Base-by-base conservation (phyloP, 78 protist species). In the Cavenderia fasciculata region DNA sequence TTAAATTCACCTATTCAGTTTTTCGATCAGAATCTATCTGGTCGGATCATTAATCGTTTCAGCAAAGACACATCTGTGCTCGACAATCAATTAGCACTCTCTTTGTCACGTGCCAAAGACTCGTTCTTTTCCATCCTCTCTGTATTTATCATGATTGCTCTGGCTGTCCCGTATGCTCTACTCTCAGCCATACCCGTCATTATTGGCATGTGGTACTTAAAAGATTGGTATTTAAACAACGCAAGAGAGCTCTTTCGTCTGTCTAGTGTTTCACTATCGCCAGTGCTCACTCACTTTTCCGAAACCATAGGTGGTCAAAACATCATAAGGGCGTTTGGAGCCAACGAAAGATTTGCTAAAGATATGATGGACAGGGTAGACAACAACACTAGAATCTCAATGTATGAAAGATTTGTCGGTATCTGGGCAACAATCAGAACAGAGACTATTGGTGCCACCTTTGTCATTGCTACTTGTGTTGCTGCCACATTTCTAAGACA, bases 11-110 rank as follows among this genome's bases (percentile, higher is more conserved):
- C 82, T 19, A 72, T 72, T 84, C 33, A 59, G 18, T 98, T 97
- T 89, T 97, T 98, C 86, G 99, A 97, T 19, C 94, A 97, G 31
- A 98, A 97, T 11, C 99, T 99, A 1, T 0, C 84, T 7, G 99
- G 99, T 5, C 87, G 99, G 34, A 85, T 99, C 6, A 21, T 98
- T 34, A 97, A 97, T 91, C 94, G 99, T 44, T 99, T 98, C 95
- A 31, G 93, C 18, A 82, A 82, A 57, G 96, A 95, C 61, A 52
- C 62, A 4, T 27, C 84, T 38, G 59, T n/a, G 59, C 12, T 52
- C 27, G 59, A 52, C 59, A n/a, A 52, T 52, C 33, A 18, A 52
- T 52, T 44, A 10, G 21, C 10, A 10, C 49, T 21, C 34, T 18
- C 63, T 6, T 2, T 57, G 27, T 2, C 38, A 10, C 34, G 4